A percentile compares a stretch with the other conserved stretches of the same genome.
phyloP scores from a whole-genome alignment of 805 yeast genomes.

The Kodamaea hsintzibuensis region DNA sequence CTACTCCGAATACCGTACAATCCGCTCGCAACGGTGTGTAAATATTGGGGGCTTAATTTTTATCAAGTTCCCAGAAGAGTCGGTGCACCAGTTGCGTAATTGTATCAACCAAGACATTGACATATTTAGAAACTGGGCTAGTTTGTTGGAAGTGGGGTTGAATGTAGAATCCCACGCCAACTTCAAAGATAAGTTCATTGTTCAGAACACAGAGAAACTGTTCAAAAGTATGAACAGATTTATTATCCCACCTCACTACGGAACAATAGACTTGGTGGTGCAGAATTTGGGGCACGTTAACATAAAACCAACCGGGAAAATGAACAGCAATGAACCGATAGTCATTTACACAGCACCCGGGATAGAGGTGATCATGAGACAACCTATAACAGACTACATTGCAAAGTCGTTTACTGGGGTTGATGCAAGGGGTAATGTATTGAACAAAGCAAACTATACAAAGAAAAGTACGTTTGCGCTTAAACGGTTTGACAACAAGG shows the following conservation, averaged over 20 bases:
- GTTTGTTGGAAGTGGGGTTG: slow-evolving; percentile 25
- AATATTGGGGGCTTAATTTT: slow-evolving; percentile 65
- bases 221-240: slow-evolving; percentile 35
- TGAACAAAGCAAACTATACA: slow-evolving; percentile 23
- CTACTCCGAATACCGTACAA: slow-evolving; percentile 33
- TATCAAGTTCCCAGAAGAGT: slow-evolving; percentile 51
- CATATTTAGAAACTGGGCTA: slow-evolving; percentile 30
- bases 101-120: slow-evolving; percentile 44
- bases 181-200: slow-evolving; percentile 17
- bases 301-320: slow-evolving; percentile 57
- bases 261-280: slow-evolving; percentile 63
- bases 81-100: slow-evolving; percentile 50
- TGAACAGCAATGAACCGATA: slow-evolving; percentile 27
- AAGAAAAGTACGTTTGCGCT: slow-evolving; percentile 19
- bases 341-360: slow-evolving; percentile 56
- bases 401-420: slow-evolving; percentile 36
- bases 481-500: slow-evolving; percentile 19
- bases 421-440: slow-evolving; percentile 22
- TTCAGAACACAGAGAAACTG: slow-evolving; percentile 20
- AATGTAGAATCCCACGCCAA: slow-evolving; percentile 24
- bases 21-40: slow-evolving; percentile 46
- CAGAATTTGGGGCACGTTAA: slow-evolving; percentile 65
- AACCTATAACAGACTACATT: slow-evolving; percentile 47
- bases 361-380: slow-evolving; percentile 53
- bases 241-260: slow-evolving; percentile 70